Conservation (phyloP, 2,329 filamentous ascomycete genomes). For the Pezicula neosporulosa region DNA sequence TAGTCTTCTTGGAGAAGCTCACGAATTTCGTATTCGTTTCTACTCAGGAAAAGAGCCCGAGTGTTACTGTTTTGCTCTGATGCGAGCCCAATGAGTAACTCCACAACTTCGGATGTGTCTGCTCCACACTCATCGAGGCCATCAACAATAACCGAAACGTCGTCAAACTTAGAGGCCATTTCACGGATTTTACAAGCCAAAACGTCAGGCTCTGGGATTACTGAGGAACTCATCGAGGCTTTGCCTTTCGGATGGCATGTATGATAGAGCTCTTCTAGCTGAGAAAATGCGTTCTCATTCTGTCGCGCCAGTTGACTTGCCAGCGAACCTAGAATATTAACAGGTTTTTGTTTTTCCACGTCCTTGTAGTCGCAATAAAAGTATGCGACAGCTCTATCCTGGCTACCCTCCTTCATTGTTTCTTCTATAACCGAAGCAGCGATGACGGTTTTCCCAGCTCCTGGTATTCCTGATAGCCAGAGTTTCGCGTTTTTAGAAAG, state of each 20-base stretch:
- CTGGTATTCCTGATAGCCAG: background rate
- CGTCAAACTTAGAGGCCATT: background rate
- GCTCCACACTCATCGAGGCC: conserved; percentile 4
- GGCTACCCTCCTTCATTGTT: background rate
- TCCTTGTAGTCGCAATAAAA: conserved; percentile 27
- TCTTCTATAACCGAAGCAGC: conserved; percentile 8
- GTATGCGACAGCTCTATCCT: conserved; percentile 6
- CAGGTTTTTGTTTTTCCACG: conserved; percentile 7
- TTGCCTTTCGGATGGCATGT: background rate
- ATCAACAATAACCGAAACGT: conserved; percentile 3
- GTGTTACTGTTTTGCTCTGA: background rate
- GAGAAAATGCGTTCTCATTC: background rate
- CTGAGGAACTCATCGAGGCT: background rate
- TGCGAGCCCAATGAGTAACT: background rate
- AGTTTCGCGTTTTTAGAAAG: no score
- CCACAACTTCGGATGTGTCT: background rate
- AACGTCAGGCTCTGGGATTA: background rate
- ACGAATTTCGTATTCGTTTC: conserved; percentile 9
- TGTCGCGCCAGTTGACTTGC: background rate
- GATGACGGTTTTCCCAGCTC: conserved; percentile 15
- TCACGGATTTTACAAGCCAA: background rate
- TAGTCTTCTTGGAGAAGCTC: background rate
- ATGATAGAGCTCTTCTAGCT: background rate
- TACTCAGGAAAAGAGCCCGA: background rate
- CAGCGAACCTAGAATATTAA: conserved; percentile 14